Evolutionary conservation across 345 rosid species (phyloP).

Genomic region (Turnera subulata): DNA sequence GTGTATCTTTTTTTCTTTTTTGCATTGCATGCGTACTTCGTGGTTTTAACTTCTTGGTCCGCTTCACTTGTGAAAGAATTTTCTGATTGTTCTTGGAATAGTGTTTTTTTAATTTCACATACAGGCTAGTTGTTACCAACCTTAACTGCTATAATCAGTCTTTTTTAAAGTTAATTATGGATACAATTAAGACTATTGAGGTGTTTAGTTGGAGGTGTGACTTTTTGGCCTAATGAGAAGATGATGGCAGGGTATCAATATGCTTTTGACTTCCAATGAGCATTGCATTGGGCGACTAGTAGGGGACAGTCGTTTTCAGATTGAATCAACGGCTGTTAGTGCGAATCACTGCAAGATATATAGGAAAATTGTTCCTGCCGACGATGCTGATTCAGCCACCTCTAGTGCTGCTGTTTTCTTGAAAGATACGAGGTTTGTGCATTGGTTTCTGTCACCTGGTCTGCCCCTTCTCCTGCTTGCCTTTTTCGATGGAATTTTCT

Average conservation of each 20-base stretch:
- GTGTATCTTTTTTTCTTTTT: neutral
- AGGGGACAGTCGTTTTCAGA: conserved; percentile 50
- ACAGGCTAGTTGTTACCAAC: too few species aligned
- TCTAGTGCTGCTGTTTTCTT: conserved; percentile 43
- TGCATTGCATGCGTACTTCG: neutral
- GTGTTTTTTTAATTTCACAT: too few species aligned
- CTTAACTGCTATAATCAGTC: too few species aligned
- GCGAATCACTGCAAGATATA: conserved; percentile 76
- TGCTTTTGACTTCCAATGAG: conserved; percentile 62
- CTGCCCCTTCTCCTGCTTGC: neutral
- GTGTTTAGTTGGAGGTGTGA: neutral
- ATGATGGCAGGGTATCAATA: conserved; percentile 61
- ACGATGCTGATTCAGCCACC: conserved; percentile 27
- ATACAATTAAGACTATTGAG: neutral
- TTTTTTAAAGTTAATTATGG: too few species aligned
- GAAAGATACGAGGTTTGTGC: conserved; percentile 73
- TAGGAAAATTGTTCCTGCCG: conserved; percentile 35
- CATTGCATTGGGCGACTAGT: conserved; percentile 74
- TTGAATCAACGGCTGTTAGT: conserved; percentile 68
- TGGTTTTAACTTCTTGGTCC: neutral
- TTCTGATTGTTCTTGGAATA: too few species aligned
- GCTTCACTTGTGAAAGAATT: too few species aligned
- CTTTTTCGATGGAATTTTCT: neutral
- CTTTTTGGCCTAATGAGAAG: conserved; percentile 5
- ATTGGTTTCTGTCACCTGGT: neutral